These are phyloP conservation scores for slime mould (Dictyostelium discoideum) DNA, from an alignment of 78 protist genomes.

Conservation along the genomic window DNA sequence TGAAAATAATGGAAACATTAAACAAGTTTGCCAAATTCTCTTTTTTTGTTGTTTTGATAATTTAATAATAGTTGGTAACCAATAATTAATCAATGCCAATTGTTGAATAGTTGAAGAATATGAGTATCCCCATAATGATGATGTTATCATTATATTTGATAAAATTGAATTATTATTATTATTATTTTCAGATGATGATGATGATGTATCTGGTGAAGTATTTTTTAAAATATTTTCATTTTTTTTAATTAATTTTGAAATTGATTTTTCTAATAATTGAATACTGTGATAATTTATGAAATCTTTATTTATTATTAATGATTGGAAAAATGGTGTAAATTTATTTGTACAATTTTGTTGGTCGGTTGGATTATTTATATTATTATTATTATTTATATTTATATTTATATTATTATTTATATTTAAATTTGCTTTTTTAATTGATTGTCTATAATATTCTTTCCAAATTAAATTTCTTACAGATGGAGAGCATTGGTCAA, in stretches of 20 bases:
- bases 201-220: not conserved
- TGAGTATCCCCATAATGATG: slow-evolving; percentile 36
- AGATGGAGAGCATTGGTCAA: slow-evolving; percentile 46
- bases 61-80: slow-evolving; percentile 37
- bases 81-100: not conserved
- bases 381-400: not conserved
- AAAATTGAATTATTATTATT: not conserved
- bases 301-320: not conserved
- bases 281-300: slow-evolving; percentile 4
- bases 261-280: not conserved
- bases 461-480: slow-evolving; percentile 40
- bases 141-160: slow-evolving; percentile 16
- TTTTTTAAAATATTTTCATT: slow-evolving; percentile 29
- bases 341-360: not conserved
- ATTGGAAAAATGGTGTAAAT: not conserved
- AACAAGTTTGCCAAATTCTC: slow-evolving; percentile 43
- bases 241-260: not conserved
- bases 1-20: not conserved
- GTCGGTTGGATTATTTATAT: not conserved
- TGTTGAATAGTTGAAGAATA: slow-evolving; percentile 46
- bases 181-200: no score
- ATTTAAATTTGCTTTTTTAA: not conserved
- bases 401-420: not conserved
- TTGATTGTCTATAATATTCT: not conserved
- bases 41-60: slow-evolving; percentile 20